A percentile compares a stretch with the other conserved stretches of the same genome.
Evolutionary conservation across 2,329 filamentous ascomycete species (phyloP).

Genomic region (Clarireedia sp.): DNA sequence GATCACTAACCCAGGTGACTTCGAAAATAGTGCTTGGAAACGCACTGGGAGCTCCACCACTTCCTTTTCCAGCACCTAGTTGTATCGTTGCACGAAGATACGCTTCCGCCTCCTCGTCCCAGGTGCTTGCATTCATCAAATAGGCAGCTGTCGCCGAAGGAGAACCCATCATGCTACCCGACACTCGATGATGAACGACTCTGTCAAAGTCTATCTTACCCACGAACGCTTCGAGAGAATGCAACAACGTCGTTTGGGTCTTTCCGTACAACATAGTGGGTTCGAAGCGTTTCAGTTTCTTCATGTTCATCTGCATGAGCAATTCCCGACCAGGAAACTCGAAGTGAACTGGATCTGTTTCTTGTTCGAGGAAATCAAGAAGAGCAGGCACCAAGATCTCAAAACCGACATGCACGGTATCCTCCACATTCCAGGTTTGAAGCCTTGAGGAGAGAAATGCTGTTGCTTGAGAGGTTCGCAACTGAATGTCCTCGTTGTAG

Average conservation of each 20-base stretch:
- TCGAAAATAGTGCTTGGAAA: too few species aligned
- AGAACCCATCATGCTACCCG: too few species aligned
- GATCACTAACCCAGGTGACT: too few species aligned
- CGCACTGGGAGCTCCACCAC: too few species aligned
- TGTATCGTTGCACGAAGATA: neutral
- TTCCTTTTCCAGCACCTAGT: neutral
- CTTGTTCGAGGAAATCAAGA: too few species aligned
- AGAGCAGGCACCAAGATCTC: too few species aligned
- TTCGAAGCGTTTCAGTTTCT: slow-evolving; percentile 26
- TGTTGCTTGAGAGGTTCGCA: too few species aligned
- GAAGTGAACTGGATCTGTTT: slow-evolving; percentile 6
- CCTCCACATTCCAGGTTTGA: too few species aligned
- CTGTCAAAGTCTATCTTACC: slow-evolving; percentile 33
- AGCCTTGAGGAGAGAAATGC: too few species aligned
- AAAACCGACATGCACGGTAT: too few species aligned
- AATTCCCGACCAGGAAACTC: slow-evolving; percentile 22
- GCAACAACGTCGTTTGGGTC: slow-evolving; percentile 27
- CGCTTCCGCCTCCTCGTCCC: neutral
- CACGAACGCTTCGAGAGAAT: slow-evolving; percentile 35
- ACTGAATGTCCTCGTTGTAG: too few species aligned
- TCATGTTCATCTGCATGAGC: slow-evolving; percentile 23
- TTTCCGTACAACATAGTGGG: slow-evolving; percentile 26
- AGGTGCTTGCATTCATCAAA: neutral
- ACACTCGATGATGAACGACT: neutral
- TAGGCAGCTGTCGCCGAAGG: neutral